These are phyloP conservation scores for Sextonia rubra DNA, from an alignment of 164 flowering plant species.

Conservation along the genomic window DNA sequence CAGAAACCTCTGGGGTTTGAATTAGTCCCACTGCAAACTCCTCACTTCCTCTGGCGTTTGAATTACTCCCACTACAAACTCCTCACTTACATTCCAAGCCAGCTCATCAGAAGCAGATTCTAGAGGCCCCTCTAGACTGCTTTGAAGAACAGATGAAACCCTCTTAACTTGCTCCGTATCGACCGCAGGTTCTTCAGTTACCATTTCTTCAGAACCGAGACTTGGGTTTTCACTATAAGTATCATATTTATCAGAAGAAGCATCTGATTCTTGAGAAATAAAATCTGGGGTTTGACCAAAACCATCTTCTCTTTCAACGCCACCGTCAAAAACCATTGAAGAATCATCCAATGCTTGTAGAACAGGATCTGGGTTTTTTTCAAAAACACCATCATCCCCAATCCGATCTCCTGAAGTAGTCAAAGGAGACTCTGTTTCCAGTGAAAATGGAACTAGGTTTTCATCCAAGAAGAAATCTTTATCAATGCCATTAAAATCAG, in stretches of 20 bases:
- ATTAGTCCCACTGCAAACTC: constrained; percentile 17
- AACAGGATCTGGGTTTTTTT: neutral
- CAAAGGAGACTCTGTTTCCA: neutral
- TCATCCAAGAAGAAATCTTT: no score
- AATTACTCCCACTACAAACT: no score
- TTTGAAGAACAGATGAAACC: constrained; percentile 39
- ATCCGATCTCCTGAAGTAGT: neutral
- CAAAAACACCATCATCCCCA: neutral
- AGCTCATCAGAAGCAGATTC: constrained; percentile 26
- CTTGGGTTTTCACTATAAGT: constrained; percentile 5
- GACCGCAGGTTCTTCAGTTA: constrained; percentile 10
- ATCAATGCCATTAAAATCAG: neutral
- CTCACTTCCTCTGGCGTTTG: no score
- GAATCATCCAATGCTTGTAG: constrained; percentile 6
- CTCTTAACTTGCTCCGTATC: no score
- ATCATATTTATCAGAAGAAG: neutral
- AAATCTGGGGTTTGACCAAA: neutral
- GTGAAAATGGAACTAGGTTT: constrained; percentile 8
- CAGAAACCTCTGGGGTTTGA: constrained; percentile 30
- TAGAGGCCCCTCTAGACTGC: constrained; percentile 29
- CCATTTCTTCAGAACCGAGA: constrained; percentile 4
- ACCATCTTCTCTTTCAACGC: neutral
- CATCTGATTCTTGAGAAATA: neutral
- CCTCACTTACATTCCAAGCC: constrained; percentile 30
- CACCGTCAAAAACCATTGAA: neutral